These are phyloP conservation scores for Lipomyces kockii DNA, from an alignment of 805 yeast species.

Conservation along the genomic window DNA sequence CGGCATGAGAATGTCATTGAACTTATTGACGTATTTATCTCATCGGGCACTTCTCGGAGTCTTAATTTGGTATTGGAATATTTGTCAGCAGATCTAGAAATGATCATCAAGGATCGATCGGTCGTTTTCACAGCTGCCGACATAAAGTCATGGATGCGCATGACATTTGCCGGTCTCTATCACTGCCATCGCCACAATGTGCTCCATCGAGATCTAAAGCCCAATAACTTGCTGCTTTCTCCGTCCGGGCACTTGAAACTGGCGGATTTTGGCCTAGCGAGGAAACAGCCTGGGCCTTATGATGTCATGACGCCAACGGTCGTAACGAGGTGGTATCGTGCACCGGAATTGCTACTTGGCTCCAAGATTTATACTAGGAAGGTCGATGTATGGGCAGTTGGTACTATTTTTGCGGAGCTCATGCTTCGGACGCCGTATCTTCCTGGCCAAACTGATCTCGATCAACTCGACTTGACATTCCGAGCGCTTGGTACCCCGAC, in stretches of 20 bases:
- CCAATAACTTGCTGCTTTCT: conserved; percentile 71
- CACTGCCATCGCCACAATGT: conserved; percentile 93
- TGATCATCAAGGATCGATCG: conserved; percentile 77
- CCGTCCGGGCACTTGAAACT: conserved; percentile 87
- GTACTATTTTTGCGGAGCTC: conserved; percentile 92
- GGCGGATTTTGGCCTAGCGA: conserved; percentile 97
- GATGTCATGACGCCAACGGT: conserved; percentile 86
- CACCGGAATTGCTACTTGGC: conserved; percentile 91
- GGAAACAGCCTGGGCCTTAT: conserved; percentile 73
- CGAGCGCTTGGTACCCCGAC: conserved; percentile 96
- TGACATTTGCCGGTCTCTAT: conserved; percentile 93
- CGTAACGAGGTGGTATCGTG: conserved; percentile 97
- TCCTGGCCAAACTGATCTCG: conserved; percentile 89
- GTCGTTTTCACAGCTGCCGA: conserved; percentile 83
- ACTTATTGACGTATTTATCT: conserved; percentile 81
- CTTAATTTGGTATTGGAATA: conserved; percentile 91
- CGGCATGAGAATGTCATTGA: conserved; percentile 82
- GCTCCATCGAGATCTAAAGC: conserved; percentile 63
- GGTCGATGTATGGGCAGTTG: conserved; percentile 95
- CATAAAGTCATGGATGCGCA: conserved; percentile 89
- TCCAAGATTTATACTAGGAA: conserved; percentile 88
- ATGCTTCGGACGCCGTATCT: conserved; percentile 94
- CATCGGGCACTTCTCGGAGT: conserved; percentile 46
- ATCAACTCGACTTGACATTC: conserved; percentile 91
- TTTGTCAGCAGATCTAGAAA: conserved; percentile 89